These are phyloP conservation scores for Lachancea lanzarotensis DNA, from an alignment of 805 yeast species.

Conservation along the genomic window DNA sequence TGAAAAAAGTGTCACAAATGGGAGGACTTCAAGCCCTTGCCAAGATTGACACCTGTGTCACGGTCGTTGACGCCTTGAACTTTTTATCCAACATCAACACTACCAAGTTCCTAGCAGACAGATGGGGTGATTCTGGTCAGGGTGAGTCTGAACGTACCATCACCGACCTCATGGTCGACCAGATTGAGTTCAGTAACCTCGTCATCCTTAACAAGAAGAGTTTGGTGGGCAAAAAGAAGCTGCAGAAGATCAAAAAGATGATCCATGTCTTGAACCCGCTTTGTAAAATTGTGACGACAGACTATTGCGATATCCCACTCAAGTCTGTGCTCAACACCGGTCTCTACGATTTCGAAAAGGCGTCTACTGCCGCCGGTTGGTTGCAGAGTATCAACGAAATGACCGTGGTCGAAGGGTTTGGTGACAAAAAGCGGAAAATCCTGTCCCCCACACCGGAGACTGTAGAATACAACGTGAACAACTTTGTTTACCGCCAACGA, in stretches of 20 bases:
- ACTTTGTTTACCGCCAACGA: conserved; percentile 37
- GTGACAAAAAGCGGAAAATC: conserved; percentile 17
- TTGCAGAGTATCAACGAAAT: conserved; percentile 38
- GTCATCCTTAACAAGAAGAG: conserved; percentile 38
- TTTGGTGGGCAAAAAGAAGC: conserved; percentile 24
- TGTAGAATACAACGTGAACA: conserved; percentile 41
- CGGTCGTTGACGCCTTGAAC: conserved; percentile 40
- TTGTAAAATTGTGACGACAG: conserved; percentile 35
- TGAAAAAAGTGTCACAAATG: conserved; percentile 25
- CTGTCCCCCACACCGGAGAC: conserved; percentile 41
- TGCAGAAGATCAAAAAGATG: conserved; percentile 29
- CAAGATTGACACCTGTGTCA: conserved; percentile 40
- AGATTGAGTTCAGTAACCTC: conserved; percentile 42
- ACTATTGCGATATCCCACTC: conserved; percentile 36
- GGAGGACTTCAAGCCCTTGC: conserved; percentile 40
- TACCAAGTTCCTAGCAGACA: conserved; percentile 36
- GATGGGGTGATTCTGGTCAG: conserved; percentile 37
- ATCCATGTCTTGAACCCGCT: conserved; percentile 37
- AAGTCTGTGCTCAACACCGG: conserved; percentile 34
- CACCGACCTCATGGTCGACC: conserved; percentile 42
- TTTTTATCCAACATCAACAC: conserved; percentile 40
- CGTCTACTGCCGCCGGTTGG: conserved; percentile 42
- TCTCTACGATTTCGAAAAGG: conserved; percentile 37
- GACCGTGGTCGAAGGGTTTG: conserved; percentile 32
- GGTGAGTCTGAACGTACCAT: conserved; percentile 40